Percentiles rank a stretch among this genome's conserved stretches.
Evolutionary conservation across 176 grass and related monocot genomes (phyloP).

Genomic region (Cenchrus fungigraminus): DNA sequence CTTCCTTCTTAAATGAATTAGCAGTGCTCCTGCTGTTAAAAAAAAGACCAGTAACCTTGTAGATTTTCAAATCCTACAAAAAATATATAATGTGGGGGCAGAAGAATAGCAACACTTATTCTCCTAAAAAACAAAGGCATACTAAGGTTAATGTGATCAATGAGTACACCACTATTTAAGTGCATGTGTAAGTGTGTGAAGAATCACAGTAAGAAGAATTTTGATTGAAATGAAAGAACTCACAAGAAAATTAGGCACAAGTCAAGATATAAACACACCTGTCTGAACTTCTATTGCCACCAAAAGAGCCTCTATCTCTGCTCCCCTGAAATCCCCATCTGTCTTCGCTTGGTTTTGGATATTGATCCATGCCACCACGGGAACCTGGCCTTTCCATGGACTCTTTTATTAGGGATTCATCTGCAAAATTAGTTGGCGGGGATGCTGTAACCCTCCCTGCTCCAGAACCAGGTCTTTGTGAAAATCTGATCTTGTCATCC

Average conservation of each 20-base stretch:
- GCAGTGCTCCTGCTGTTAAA: no score
- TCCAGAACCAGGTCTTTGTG: slow-evolving; percentile 57
- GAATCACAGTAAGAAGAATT: slow-evolving; percentile 3
- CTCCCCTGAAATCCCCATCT: slow-evolving; percentile 59
- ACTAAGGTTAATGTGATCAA: not conserved
- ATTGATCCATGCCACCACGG: slow-evolving; percentile 37
- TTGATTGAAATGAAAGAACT: not conserved
- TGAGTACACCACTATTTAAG: not conserved
- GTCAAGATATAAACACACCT: slow-evolving; percentile 40
- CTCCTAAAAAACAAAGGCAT: not conserved
- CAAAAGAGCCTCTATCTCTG: slow-evolving; percentile 58
- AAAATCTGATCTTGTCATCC: slow-evolving; percentile 58
- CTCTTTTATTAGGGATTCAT: slow-evolving; percentile 33
- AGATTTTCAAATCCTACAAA: not conserved
- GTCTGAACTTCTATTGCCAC: slow-evolving; percentile 54
- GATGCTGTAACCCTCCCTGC: slow-evolving; percentile 42
- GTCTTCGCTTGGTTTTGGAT: slow-evolving; percentile 49
- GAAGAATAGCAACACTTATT: not conserved
- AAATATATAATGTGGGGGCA: not conserved
- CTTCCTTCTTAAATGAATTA: no score
- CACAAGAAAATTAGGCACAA: slow-evolving; percentile 20
- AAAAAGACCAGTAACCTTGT: not conserved
- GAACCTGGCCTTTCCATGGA: slow-evolving; percentile 34
- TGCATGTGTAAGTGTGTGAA: not conserved
- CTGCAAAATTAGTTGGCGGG: slow-evolving; percentile 21